These are phyloP conservation scores for Bassia scoparia DNA, from an alignment of 148 eudicot species.

Conservation along the genomic window DNA sequence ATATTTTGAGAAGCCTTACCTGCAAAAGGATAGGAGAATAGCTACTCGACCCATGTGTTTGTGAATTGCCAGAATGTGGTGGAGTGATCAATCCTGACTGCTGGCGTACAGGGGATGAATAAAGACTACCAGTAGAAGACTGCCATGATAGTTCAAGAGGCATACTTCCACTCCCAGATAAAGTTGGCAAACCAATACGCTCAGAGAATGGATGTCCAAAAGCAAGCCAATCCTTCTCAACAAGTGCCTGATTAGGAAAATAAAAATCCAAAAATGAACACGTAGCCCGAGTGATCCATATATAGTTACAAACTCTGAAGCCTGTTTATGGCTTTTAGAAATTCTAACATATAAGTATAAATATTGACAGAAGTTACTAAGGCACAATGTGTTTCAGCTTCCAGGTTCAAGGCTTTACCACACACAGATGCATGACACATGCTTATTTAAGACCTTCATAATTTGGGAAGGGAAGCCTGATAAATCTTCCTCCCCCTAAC, in stretches of 20 bases:
- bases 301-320: background rate
- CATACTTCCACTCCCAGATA: conserved; percentile 56
- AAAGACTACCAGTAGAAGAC: conserved; percentile 55
- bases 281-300: background rate
- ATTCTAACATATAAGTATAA: background rate
- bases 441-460: background rate
- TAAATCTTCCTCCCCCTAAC: background rate
- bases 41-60: conserved; percentile 53
- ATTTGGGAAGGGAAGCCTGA: background rate
- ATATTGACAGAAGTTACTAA: background rate
- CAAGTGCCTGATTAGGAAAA: conserved; percentile 62
- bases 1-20: conserved; percentile 36
- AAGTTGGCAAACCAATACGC: conserved; percentile 71
- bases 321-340: background rate
- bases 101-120: conserved; percentile 69
- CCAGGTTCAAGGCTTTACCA: background rate
- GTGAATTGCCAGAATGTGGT: conserved; percentile 55
- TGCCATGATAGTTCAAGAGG: conserved; percentile 66
- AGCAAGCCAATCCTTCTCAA: conserved; percentile 99
- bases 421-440: background rate
- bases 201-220: conserved; percentile 98
- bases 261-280: background rate
- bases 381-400: background rate
- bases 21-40: conserved; percentile 91
- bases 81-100: conserved; percentile 57